These are phyloP conservation scores for Citrus medica DNA, from an alignment of 345 rosid genomes.

Conservation along the genomic window DNA sequence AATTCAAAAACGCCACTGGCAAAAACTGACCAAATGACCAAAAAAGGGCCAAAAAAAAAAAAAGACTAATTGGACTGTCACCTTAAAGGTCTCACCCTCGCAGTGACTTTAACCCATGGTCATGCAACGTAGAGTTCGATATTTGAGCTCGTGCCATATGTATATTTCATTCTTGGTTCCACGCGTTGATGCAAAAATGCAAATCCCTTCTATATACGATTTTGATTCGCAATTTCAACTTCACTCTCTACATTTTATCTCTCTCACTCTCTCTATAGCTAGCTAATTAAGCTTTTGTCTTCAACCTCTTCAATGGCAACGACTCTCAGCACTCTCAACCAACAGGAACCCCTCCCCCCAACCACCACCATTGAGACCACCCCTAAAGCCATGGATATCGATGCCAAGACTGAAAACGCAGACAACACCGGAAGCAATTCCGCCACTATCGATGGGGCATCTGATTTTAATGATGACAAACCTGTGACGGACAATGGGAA, in stretches of 20 bases:
- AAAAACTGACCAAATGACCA: too few relatives aligned
- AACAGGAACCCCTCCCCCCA: background rate
- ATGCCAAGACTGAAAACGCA: background rate
- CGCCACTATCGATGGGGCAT: too few relatives aligned
- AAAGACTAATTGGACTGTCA: background rate
- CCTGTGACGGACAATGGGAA: background rate
- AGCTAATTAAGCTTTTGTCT: background rate
- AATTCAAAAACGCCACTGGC: background rate
- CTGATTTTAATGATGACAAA: background rate
- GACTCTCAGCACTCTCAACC: background rate
- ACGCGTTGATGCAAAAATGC: background rate
- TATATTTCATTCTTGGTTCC: background rate
- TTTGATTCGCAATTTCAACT: background rate
- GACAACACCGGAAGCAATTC: background rate
- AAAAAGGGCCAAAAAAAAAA: too few relatives aligned
- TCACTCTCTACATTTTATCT: background rate
- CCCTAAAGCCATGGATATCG: background rate
- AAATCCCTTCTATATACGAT: background rate
- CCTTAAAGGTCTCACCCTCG: too few relatives aligned
- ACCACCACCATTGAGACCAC: background rate
- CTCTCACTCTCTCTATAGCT: background rate
- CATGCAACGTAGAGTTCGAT: background rate
- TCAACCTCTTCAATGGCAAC: constrained; percentile 1
- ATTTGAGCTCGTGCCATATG: background rate
- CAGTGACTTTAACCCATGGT: background rate